Percentiles rank a stretch among this genome's conserved stretches.
These are phyloP conservation scores for Calocybe indica DNA, from an alignment of 768 basidiomycete genomes.

Conservation along the genomic window DNA sequence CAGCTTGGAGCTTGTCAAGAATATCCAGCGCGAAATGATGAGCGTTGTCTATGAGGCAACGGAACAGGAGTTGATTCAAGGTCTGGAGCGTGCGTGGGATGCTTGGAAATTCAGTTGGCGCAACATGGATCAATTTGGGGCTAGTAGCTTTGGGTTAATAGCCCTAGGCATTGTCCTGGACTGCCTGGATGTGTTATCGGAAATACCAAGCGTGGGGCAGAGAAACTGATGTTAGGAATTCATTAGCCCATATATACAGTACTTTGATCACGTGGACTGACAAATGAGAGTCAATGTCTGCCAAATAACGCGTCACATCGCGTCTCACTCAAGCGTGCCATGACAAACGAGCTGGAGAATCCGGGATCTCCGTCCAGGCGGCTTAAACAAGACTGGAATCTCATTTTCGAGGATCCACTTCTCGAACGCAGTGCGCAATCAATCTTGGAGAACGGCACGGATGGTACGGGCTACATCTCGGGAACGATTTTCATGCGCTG, in stretches of 20 bases:
- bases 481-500: conserved; percentile 42
- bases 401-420: conserved; percentile 15
- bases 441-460: conserved; percentile 20
- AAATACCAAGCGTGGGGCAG: no score
- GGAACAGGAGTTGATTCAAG: conserved; percentile 23
- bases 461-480: conserved; percentile 32
- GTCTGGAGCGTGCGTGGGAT: conserved; percentile 52
- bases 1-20: conserved; percentile 41
- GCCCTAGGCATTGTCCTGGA: conserved; percentile 56
- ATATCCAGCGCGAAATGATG: conserved; percentile 36
- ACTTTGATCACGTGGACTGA: no score
- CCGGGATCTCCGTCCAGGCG: conserved; percentile 1
- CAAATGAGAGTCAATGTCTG: no score
- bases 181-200: conserved; percentile 33
- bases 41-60: conserved; percentile 19
- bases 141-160: conserved; percentile 65
- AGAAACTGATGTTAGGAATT: no score
- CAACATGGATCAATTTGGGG: conserved; percentile 37
- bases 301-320: no score
- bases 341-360: no score
- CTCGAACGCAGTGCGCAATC: conserved; percentile 24
- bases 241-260: no score
- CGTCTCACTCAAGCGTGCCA: no score
- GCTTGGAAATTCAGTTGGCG: conserved; percentile 56
- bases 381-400: conserved; percentile 3